Evolutionary conservation across 306 rosid species (phyloP), one percentile per base, ranked within the genome.

Genomic region (Carpinus fangiana): DNA sequence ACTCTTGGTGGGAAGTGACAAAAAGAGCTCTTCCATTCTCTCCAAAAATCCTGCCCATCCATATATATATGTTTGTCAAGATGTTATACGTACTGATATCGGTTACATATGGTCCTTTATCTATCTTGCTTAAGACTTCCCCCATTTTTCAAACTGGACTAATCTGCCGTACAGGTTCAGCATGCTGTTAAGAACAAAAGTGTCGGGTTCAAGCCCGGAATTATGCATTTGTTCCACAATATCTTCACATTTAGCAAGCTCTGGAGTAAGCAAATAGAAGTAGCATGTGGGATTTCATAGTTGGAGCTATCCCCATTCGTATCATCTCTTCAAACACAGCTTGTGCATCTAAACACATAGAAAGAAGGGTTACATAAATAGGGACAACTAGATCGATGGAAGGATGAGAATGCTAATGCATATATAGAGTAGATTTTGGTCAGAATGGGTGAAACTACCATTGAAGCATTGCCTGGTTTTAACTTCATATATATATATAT

Each of bases 211-310:
- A 55, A 95, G 54, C 18, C 98, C 93, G 0, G 94, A 90, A 71
- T 89, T 84, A 17, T 73, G 93, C 84, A 95, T 85, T 81, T 85
- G 98, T 83, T 86, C 85, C 14, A 95, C 88, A 48, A 93, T 85
- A 52, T 89, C 91, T 76, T 93, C 99, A 73, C 97, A 95, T 82
- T 88, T 93, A 13, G 84, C 99, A 90, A 2, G 84, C 66, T 79
- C 83, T 88, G 17, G 98, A 91, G 85, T 89, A 90, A 59, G 97
- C 97, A 9, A 93, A 91, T 18, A 91, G 26, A 79, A 95, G 98
- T 69, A 93, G 90, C 99, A 93, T 91, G 78, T 91, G 98, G 75
- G 99, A 95, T 81, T 93, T 95, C 94, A 91, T 91, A 46, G 98
- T 93, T 79, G 96, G 98, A 41, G 86, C 90, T 64, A 95, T 91